These are phyloP conservation scores for Geopyxis carbonaria DNA, from an alignment of 495 filamentous ascomycete genomes.

Conservation along the genomic window DNA sequence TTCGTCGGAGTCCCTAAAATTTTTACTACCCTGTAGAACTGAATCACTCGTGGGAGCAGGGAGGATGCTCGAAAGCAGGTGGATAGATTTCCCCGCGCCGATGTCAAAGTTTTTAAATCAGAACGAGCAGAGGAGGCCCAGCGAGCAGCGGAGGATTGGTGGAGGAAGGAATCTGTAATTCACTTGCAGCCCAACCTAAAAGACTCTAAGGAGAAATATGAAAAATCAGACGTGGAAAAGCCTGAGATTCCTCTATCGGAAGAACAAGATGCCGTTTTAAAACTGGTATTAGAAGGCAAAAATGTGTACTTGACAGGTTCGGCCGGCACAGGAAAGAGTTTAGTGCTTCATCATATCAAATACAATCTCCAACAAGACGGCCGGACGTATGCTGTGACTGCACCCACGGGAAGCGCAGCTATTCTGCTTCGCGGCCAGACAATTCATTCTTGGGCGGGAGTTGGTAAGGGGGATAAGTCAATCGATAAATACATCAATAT, in stretches of 20 bases:
- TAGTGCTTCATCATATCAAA: slow-evolving; percentile 18
- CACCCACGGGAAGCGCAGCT: slow-evolving; percentile 20
- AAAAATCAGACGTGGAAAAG: too few species aligned
- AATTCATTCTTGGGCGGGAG: slow-evolving; percentile 20
- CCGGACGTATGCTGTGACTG: too few species aligned
- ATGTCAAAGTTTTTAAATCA: slow-evolving; percentile 16
- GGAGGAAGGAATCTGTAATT: too few species aligned
- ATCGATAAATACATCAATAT: too few species aligned
- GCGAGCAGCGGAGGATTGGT: slow-evolving; percentile 10
- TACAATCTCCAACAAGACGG: slow-evolving; percentile 7
- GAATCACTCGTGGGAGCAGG: too few species aligned
- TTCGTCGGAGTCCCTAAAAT: too few species aligned
- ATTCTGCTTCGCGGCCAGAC: slow-evolving; percentile 14
- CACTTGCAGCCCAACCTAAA: too few species aligned
- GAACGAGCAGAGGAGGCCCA: too few species aligned
- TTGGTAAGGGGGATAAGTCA: slow-evolving; percentile 21
- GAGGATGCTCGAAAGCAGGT: slow-evolving; percentile 12
- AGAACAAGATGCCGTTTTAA: too few species aligned
- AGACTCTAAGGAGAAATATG: too few species aligned
- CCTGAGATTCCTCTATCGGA: background rate
- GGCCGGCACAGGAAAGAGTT: slow-evolving; percentile 22
- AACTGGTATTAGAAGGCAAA: background rate
- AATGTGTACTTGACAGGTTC: slow-evolving; percentile 3
- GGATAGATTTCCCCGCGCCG: slow-evolving; percentile 11
- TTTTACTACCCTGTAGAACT: too few species aligned